These are phyloP conservation scores for Glycine tomentella DNA, from an alignment of 306 rosid genomes.

Conservation along the genomic window DNA sequence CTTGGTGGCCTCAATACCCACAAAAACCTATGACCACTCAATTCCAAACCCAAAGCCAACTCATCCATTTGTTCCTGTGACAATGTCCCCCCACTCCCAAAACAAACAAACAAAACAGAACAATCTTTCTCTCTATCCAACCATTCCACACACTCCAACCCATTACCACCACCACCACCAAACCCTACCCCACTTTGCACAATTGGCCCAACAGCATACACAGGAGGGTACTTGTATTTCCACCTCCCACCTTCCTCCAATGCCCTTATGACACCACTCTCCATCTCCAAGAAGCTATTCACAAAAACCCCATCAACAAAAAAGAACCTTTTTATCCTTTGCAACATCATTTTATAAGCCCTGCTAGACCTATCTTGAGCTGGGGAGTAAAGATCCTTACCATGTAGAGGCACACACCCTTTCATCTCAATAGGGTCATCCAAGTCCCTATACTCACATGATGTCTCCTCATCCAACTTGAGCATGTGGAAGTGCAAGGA, in stretches of 20 bases:
- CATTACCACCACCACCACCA: not conserved
- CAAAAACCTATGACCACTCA: constrained; percentile 41
- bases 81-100: constrained; percentile 43
- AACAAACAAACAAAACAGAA: constrained; percentile 16
- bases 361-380: not conserved
- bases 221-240: not conserved
- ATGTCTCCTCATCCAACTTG: not conserved
- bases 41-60: constrained; percentile 45
- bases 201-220: not conserved
- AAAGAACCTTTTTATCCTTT: not conserved
- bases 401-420: constrained; percentile 1
- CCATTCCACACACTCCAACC: constrained; percentile 4
- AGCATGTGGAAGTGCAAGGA: not conserved
- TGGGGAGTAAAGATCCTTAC: constrained; percentile 9
- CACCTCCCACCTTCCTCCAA: too few species aligned
- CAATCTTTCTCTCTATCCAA: constrained; percentile 4
- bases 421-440: not conserved
- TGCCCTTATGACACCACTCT: not conserved
- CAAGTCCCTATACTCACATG: not conserved
- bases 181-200: not conserved
- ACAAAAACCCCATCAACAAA: constrained; percentile 16
- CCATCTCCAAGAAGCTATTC: constrained; percentile 30
- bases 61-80: constrained; percentile 40
- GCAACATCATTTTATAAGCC: not conserved
- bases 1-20: constrained; percentile 43